A percentile compares a stretch with the other conserved stretches of the same genome.
Evolutionary conservation across 768 basidiomycete genomes (phyloP).

Genomic region (Clavaria fumosa): DNA sequence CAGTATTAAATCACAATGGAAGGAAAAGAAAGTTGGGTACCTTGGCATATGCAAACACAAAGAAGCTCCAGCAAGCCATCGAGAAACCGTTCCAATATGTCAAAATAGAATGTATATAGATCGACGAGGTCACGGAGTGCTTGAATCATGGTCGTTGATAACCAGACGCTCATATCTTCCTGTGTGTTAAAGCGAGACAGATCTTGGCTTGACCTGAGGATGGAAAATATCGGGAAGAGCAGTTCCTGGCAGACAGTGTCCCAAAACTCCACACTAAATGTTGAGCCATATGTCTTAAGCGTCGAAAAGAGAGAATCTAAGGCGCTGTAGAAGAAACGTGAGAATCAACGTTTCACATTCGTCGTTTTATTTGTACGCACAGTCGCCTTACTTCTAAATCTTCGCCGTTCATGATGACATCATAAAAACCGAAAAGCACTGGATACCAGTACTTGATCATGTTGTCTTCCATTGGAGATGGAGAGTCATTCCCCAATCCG

Average conservation of each 20-base stretch:
- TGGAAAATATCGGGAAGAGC: conserved; percentile 95
- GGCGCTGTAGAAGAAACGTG: conserved; percentile 36
- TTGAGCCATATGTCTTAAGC: conserved; percentile 73
- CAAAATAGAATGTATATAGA: conserved; percentile 91
- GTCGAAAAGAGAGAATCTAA: conserved; percentile 94
- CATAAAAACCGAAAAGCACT: conserved; percentile 92
- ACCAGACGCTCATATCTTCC: conserved; percentile 99
- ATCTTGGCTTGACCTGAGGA: conserved; percentile 86
- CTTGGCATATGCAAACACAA: conserved; percentile 97
- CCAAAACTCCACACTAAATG: conserved; percentile 90
- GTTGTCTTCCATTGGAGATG: conserved; percentile 46
- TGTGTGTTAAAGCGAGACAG: conserved; percentile 86
- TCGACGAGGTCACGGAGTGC: conserved; percentile 91
- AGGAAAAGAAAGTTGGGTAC: conserved; percentile 39
- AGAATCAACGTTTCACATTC: conserved; percentile 3
- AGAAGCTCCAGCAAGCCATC: conserved; percentile 90
- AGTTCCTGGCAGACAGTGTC: conserved; percentile 93
- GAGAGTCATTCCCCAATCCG: conserved; percentile 17
- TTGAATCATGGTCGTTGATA: conserved; percentile 98
- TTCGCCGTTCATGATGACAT: conserved; percentile 99
- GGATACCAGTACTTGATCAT: conserved; percentile 99
- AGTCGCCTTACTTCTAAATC: conserved; percentile 92
- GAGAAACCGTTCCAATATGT: conserved; percentile 74
- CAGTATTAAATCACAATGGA: conserved; percentile 5
- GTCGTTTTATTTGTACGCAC: conserved; percentile 59